phyloP scores from a whole-genome alignment of 2,329 filamentous ascomycete genomes.

The Pyrenophora graminea region DNA sequence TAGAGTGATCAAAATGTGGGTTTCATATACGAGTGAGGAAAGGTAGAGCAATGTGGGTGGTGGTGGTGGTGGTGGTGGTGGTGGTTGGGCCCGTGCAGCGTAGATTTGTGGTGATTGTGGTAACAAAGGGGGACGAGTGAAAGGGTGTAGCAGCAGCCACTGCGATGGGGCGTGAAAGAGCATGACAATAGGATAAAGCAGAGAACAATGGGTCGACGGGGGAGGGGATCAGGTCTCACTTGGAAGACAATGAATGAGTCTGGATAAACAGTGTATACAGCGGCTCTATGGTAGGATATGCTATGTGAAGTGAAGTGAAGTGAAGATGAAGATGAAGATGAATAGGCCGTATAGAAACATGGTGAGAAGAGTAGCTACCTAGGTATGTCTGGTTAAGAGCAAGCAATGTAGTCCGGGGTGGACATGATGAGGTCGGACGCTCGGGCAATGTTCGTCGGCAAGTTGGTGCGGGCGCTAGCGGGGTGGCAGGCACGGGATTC shows the following conservation, averaged over 20 bases:
- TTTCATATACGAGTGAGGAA: no score
- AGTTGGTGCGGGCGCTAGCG: not conserved
- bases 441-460: not conserved
- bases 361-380: no score
- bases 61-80: not conserved
- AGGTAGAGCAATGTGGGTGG: conserved; percentile 1
- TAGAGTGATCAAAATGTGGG: no score
- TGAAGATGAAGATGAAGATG: no score
- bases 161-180: not conserved
- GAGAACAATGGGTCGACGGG: not conserved
- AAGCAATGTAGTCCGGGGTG: no score
- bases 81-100: conserved; percentile 3
- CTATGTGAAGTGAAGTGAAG: no score
- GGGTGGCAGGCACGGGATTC: conserved; percentile 3
- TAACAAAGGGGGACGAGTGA: conserved; percentile 3
- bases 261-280: not conserved
- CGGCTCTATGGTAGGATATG: no score
- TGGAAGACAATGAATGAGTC: not conserved
- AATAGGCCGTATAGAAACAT: no score
- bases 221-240: not conserved
- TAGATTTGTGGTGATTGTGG: not conserved
- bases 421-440: no score
- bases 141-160: no score
- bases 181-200: not conserved
- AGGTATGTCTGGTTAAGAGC: no score